Evolutionary conservation across 441 rosid species (phyloP).

Genomic region (Euphorbia schlechtendalii): DNA sequence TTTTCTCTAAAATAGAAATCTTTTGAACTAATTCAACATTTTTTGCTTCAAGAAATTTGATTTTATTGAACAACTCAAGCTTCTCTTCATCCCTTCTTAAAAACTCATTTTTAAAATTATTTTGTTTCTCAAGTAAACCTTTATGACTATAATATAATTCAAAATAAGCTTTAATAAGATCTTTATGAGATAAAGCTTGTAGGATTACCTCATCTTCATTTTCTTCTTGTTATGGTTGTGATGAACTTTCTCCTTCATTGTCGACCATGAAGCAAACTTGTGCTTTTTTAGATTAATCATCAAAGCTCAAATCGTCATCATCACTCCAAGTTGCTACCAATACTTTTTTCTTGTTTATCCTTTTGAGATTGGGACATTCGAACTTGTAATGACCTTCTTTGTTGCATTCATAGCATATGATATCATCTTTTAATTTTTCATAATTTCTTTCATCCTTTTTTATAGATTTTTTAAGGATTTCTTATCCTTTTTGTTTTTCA

Average conservation of each 20-base stretch:
- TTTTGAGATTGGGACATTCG: background rate
- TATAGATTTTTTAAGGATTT: background rate
- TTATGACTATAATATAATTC: no score
- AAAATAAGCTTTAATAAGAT: background rate
- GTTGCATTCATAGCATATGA: background rate
- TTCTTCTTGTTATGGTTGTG: background rate
- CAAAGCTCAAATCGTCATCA: background rate
- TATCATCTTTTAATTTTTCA: background rate
- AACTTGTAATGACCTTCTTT: background rate
- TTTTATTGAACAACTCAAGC: background rate
- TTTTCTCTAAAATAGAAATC: background rate
- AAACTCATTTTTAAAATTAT: background rate
- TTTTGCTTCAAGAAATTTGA: background rate
- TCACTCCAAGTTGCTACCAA: background rate
- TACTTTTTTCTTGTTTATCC: background rate
- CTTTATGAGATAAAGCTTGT: background rate
- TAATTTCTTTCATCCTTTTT: background rate
- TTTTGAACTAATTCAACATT: background rate
- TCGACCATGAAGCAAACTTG: background rate
- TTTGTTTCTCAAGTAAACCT: background rate
- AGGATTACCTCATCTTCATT: background rate
- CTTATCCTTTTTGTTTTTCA: background rate
- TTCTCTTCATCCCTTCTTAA: background rate
- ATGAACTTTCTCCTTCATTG: background rate
- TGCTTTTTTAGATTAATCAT: background rate